Evolutionary conservation across 1,284 basidiomycete species (phyloP).

Genomic region (Ganoderma leucocontextum): DNA sequence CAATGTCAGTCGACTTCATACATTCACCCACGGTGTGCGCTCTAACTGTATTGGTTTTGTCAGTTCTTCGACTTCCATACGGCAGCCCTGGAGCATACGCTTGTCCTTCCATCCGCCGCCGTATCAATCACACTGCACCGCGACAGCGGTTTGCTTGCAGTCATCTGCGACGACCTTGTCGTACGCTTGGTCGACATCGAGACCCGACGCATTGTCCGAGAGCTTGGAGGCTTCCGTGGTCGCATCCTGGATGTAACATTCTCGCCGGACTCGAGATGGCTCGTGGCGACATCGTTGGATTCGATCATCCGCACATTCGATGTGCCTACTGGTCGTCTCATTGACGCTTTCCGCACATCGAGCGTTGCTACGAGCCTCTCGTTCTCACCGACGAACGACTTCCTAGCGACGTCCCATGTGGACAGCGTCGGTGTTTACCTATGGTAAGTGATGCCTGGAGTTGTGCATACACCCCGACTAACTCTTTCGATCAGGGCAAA

Average conservation of each 20-base stretch:
- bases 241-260: slow-evolving; percentile 89
- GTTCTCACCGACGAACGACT: slow-evolving; percentile 96
- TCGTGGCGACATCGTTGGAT: slow-evolving; percentile 90
- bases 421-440: slow-evolving; percentile 95
- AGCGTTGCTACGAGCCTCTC: slow-evolving; percentile 91
- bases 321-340: slow-evolving; percentile 90
- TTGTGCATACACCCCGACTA: background rate
- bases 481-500: slow-evolving; percentile 75
- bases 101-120: slow-evolving; percentile 74
- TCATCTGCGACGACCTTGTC: slow-evolving; percentile 86
- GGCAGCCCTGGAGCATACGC: slow-evolving; percentile 72
- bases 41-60: background rate
- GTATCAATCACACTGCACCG: slow-evolving; percentile 83
- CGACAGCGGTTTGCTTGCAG: slow-evolving; percentile 88
- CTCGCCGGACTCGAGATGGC: slow-evolving; percentile 94
- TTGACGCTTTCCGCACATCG: slow-evolving; percentile 93
- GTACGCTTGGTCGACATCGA: slow-evolving; percentile 93
- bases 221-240: slow-evolving; percentile 83
- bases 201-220: slow-evolving; percentile 87
- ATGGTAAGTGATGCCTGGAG: slow-evolving; percentile 62
- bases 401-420: slow-evolving; percentile 94
- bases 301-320: slow-evolving; percentile 96
- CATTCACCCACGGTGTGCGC: background rate
- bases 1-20: slow-evolving; percentile 66
- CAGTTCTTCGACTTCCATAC: slow-evolving; percentile 98